Evolutionary conservation across 805 yeast genomes (phyloP).

Genomic region (Yarrowia sp.): DNA sequence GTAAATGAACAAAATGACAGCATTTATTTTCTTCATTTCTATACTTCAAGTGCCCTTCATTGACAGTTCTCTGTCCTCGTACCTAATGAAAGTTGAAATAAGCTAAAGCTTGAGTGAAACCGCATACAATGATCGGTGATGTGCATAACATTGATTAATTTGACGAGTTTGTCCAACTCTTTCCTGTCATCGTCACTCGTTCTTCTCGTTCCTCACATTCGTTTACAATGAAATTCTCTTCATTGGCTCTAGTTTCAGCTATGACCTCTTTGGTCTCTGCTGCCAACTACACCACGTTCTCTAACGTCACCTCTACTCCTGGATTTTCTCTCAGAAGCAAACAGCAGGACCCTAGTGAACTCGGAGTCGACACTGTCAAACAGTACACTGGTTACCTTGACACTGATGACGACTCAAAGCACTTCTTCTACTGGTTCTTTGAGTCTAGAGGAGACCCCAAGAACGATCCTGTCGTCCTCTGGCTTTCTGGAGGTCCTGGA

Average conservation of each 20-base stretch:
- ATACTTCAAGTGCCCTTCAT: too few relatives aligned
- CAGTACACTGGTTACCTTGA: constrained; percentile 75
- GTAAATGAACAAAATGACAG: too few relatives aligned
- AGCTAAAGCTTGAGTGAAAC: constrained; percentile 4
- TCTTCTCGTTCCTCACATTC: background rate
- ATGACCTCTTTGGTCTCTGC: background rate
- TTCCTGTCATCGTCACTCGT: background rate
- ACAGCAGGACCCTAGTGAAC: constrained; percentile 27
- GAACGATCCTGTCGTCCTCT: constrained; percentile 72
- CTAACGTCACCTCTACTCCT: background rate
- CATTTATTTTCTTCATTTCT: too few relatives aligned
- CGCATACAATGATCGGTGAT: background rate
- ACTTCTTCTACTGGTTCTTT: constrained; percentile 74
- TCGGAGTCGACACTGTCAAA: constrained; percentile 72
- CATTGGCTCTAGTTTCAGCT: background rate
- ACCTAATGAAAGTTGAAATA: background rate
- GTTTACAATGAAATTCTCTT: background rate
- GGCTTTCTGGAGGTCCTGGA: constrained; percentile 89
- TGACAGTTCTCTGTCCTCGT: too few relatives aligned
- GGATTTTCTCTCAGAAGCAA: background rate
- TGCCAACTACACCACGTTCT: background rate
- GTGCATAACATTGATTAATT: too few relatives aligned
- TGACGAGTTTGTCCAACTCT: too few relatives aligned
- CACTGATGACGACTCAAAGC: constrained; percentile 74
- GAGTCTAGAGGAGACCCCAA: constrained; percentile 78